These are phyloP conservation scores for Plantago elongata DNA, from an alignment of 257 asterid species.

Conservation along the genomic window DNA sequence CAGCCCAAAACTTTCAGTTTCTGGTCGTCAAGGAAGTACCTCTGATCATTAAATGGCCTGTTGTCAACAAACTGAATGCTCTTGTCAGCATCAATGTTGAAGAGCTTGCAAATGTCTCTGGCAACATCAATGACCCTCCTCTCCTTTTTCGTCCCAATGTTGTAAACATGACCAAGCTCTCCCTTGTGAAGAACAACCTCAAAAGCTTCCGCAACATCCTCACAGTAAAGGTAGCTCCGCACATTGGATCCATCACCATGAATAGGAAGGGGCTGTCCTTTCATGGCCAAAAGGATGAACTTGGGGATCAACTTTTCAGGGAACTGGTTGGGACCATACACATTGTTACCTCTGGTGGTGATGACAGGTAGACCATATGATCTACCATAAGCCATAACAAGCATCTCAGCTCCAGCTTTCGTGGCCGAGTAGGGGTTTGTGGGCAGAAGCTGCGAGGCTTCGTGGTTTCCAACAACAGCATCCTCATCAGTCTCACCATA, in stretches of 20 bases:
- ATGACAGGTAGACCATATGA: slow-evolving; percentile 90
- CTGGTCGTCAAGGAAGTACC: slow-evolving; percentile 93
- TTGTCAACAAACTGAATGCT: slow-evolving; percentile 81
- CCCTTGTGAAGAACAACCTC: slow-evolving; percentile 89
- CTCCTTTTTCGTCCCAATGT: slow-evolving; percentile 90
- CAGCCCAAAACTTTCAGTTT: slow-evolving; percentile 82
- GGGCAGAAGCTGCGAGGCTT: slow-evolving; percentile 95
- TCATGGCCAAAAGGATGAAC: slow-evolving; percentile 88
- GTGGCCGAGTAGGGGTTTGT: slow-evolving; percentile 97
- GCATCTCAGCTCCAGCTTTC: slow-evolving; percentile 99
- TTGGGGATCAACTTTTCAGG: slow-evolving; percentile 96
- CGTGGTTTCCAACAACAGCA: slow-evolving; percentile 94
- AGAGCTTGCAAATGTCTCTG: slow-evolving; percentile 70
- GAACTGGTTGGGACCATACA: slow-evolving; percentile 91
- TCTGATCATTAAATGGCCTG: slow-evolving; percentile 95
- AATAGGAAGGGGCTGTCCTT: slow-evolving; percentile 81
- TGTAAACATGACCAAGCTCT: slow-evolving; percentile 93
- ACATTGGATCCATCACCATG: slow-evolving; percentile 97
- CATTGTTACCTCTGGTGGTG: slow-evolving; percentile 88
- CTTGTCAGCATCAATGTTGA: slow-evolving; percentile 67
- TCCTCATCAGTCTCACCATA: slow-evolving; percentile 98
- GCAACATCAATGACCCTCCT: slow-evolving; percentile 95
- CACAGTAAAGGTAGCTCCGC: slow-evolving; percentile 88
- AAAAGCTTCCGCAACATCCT: slow-evolving; percentile 98
- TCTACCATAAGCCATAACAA: slow-evolving; percentile 96